Evolutionary conservation across 148 eudicot genomes (phyloP).

Genomic region (Diospyros lotus): DNA sequence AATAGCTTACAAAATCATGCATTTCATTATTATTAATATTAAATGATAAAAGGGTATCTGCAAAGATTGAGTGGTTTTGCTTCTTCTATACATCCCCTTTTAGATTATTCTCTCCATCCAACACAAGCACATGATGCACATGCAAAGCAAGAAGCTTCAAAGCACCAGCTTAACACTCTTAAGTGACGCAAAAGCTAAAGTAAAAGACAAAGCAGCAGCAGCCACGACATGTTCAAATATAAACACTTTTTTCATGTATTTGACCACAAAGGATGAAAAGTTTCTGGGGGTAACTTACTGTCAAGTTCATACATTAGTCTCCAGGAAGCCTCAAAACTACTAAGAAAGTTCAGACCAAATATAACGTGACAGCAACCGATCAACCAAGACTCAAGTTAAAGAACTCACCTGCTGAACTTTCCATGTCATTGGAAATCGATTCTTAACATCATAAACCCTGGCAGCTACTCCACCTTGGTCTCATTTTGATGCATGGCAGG

Average conservation of each 20-base stretch:
- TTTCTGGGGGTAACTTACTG: constrained; percentile 9
- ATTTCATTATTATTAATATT: no score
- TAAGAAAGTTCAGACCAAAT: constrained; percentile 9
- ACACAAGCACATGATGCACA: no score
- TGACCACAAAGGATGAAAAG: constrained; percentile 5
- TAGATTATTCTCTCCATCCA: no score
- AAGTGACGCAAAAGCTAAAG: no score
- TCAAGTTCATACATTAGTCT: constrained; percentile 14
- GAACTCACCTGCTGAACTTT: constrained; percentile 14
- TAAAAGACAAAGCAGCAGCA: no score
- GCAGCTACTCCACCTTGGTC: background rate
- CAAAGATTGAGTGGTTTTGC: no score
- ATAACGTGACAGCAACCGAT: constrained; percentile 5
- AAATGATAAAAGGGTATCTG: no score
- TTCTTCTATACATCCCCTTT: no score
- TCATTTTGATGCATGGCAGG: background rate
- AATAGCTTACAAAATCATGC: no score
- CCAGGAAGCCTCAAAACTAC: background rate
- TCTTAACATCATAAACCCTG: background rate
- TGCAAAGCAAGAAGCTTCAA: no score
- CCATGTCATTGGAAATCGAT: background rate
- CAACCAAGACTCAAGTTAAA: constrained; percentile 2
- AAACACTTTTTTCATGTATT: constrained; percentile 15
- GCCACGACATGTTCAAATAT: background rate
- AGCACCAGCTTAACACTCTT: no score